Base-by-base conservation (phyloP, 306 rosid genomes). In the Glycyrrhiza uralensis region DNA sequence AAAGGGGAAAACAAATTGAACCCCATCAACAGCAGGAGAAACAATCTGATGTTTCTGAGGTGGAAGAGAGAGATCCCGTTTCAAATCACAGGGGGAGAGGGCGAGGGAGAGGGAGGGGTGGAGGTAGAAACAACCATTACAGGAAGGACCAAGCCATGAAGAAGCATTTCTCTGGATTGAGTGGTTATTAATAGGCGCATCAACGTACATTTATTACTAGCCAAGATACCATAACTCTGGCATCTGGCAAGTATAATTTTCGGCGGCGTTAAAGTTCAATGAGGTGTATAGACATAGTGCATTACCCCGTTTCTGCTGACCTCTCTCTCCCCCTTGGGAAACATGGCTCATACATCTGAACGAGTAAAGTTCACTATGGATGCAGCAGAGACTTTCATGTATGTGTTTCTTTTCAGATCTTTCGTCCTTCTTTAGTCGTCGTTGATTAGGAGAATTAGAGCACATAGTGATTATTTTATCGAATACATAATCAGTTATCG, bases 121-220 rank as follows among this genome's bases (percentile, higher is more conserved):
- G 92, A 22, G 87, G 95, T 36, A 74, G 93, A 68, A 82, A 49
- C 72, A 85, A 89, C 71, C 79, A 88, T 70, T 76, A 80, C 88
- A 74, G 88, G 72, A 93, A 93, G 89, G 98, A 93, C 84, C 83
- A 81, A 44, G 92, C 98, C 76, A 85, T 82, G 93, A 89, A 80
- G 47, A 93, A 91, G 69, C 97, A 91, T 84, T 91, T 93, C 80
- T 79, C 98, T 75, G 90, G 98, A 44, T 4, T 93, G 64, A 33
- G 91, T 57, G 98, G 98, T 74, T 67, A 7, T 62, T 91, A 78
- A 39, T 14, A 36, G 10, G 38, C 20, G 7, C 60, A 30, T 72
- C 68, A 10, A 22, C 44, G 47, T 55, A 54, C 52, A 26, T 62
- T 19, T 32, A 52, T 74, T 68, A 42, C 75, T 2, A 26, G 49